Base-by-base conservation (phyloP, 2,329 filamentous ascomycete species). In the Arachnopeziza araneosa region DNA sequence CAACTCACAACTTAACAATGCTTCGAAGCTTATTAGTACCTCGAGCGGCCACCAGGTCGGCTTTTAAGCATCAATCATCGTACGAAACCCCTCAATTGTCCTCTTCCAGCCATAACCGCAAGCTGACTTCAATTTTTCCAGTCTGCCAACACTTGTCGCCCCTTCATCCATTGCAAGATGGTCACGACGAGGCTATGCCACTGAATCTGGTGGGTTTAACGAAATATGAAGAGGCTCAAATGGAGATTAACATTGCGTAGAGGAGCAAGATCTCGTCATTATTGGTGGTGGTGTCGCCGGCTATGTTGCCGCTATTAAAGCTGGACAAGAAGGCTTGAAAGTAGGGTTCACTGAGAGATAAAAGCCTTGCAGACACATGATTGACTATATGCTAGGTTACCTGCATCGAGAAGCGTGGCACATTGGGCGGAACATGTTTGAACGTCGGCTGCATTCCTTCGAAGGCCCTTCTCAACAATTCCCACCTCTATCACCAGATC, bases 381-480 rank as follows among this genome's bases (percentile, higher is more conserved):
- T 32, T 54, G 19, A 54, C 23, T 22, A 10, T 23, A 17, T 22
- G 9, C 9, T 67, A 96, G 92, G 93, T 96, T 66, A 85, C 92
- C 63, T 99, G 95, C 79, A 96, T 99, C 80, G 95, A 99, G 81
- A 99, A 99, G 85, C 91, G 95, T 75, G 95, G 95, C 69, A 83
- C 86, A 63, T 87, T 99, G 71, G 95, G 95, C 72, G 95, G 95
- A 75, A 99, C 95, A 72, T 99, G 95, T 82, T 81, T 99, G 73
- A 99, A 99, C 77, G 95, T 99, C 73, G 95, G 95, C 79, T 99
- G 95, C 80, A 99, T 99, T 75, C 95, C 95, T 68, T 99, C 95
- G 67, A 99, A 99, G 80, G 97, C 95, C 65, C 91, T 99, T 69
- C 90, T 99, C 77, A 99, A 98, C 87, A 98, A 98, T 84, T 97